Conservation (phyloP, 2,329 filamentous ascomycete species). For the Lizonia empirigonia region DNA sequence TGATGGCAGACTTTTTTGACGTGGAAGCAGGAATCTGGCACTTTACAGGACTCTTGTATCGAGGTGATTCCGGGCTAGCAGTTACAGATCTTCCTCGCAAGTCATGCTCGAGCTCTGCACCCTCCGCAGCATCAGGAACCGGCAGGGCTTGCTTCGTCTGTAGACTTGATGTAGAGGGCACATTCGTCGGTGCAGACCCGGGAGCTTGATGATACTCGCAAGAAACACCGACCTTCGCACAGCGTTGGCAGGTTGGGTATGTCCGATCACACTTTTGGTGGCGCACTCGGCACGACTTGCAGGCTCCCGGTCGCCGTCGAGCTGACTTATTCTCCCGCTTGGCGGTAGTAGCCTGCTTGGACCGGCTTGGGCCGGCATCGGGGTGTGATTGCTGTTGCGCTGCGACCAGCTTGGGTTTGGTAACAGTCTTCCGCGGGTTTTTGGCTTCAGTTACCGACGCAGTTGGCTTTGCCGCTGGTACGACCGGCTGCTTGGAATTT, state of each 20-base stretch:
- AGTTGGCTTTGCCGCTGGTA: neutral
- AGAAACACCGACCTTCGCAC: conserved; percentile 54
- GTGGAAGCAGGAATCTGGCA: neutral
- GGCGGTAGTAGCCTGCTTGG: neutral
- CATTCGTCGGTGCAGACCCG: neutral
- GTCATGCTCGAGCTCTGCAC: neutral
- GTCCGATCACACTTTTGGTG: conserved; percentile 66
- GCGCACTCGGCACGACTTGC: conserved; percentile 13
- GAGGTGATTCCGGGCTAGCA: neutral
- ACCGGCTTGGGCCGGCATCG: neutral
- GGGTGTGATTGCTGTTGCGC: neutral
- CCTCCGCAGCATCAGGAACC: neutral
- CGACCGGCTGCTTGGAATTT: neutral
- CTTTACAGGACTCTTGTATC: neutral
- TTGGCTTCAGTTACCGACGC: neutral
- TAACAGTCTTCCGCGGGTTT: neutral
- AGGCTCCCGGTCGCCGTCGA: conserved; percentile 5
- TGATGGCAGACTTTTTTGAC: conserved; percentile 1
- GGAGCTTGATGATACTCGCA: conserved; percentile 4
- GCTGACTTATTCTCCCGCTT: conserved; percentile 4
- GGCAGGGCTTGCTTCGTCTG: neutral
- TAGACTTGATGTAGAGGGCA: neutral
- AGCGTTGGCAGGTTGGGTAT: conserved; percentile 74
- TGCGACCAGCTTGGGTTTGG: conserved; percentile 1
- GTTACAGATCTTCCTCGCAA: conserved; percentile 6